Base-by-base conservation (phyloP, 1,284 basidiomycete genomes). In the Cystobasidium slooffiae region DNA sequence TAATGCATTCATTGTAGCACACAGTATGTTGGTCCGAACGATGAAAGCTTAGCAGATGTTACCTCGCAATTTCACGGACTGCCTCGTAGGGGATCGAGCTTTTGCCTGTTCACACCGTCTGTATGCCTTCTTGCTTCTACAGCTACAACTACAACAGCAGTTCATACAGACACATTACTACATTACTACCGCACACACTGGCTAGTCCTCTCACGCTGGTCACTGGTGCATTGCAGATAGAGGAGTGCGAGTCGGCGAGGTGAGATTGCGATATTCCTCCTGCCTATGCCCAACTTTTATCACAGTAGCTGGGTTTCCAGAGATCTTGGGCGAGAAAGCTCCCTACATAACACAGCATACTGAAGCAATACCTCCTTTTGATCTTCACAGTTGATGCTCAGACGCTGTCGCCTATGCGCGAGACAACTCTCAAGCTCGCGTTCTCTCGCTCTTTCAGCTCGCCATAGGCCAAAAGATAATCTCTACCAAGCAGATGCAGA, bases 351-450 rank as follows among this genome's bases (percentile, higher is more conserved):
- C 12, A 10, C 16, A 18, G 18, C 7, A 61, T 61, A n/a, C 62
- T 66, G 49, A 66, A 16, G 22, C n/a, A 22, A 20, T 14, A 39
- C 39, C 43, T 46, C 2, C 41, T 44, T 37, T 4, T 12, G 9
- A 20, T 22, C 12, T 12, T 9, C 43, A 24, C 63, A 73, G 70
- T 73, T 73, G 70, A 73, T 73, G 70, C 70, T 73, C 46, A 73
- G 70, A 62, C 62, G 70, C 52, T 73, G 70, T 62, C 55, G 70
- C 70, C 70, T 73, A 10, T 73, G 70, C 51, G 56, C 70, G 51
- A 65, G 70, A 62, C 62, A 65, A 37, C 8, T 73, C 46, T 31
- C 24, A 55, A 44, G 47, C 49, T 52, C 68, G 37, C 52, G 68
- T 46, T 61, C 68, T 41, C 37, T 51, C 10, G 20, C 68, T n/a